Conservation (phyloP, 1,284 basidiomycete genomes). For the Moesziomyces sp. region DNA sequence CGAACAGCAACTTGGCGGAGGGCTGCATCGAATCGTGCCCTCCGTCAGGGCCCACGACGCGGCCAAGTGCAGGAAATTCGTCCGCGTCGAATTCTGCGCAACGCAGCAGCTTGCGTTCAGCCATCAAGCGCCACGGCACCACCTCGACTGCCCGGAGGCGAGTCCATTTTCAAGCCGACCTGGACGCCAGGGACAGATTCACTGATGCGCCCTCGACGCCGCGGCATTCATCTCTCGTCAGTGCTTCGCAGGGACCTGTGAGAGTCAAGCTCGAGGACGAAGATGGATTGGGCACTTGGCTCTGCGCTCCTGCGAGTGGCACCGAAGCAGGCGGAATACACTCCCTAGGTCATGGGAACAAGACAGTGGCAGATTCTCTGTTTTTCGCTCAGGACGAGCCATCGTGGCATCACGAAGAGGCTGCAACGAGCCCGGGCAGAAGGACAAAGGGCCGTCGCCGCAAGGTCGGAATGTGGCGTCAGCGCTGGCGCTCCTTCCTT, state of each 20-base stretch:
- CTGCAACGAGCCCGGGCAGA: no score
- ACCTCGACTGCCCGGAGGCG: background rate
- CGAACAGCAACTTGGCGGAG: background rate
- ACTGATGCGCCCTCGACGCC: background rate
- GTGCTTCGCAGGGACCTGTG: background rate
- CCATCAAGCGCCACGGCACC: background rate
- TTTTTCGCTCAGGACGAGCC: no score
- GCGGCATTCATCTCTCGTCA: background rate
- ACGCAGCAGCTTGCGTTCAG: no score
- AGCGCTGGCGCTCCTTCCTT: no score
- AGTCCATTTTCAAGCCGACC: background rate
- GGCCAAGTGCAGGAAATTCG: background rate
- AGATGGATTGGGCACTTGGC: background rate
- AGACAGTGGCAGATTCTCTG: no score
- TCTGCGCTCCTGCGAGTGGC: background rate
- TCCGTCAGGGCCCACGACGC: slow-evolving; percentile 1
- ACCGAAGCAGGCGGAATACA: background rate
- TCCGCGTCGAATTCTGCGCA: no score
- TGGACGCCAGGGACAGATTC: background rate
- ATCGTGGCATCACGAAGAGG: no score
- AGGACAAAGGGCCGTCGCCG: no score
- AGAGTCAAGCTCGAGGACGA: slow-evolving; percentile 9
- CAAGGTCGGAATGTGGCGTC: no score
- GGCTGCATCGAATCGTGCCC: background rate
- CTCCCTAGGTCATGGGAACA: background rate